phyloP scores from a whole-genome alignment of 805 yeast genomes.

The Ogataea polymorpha region DNA sequence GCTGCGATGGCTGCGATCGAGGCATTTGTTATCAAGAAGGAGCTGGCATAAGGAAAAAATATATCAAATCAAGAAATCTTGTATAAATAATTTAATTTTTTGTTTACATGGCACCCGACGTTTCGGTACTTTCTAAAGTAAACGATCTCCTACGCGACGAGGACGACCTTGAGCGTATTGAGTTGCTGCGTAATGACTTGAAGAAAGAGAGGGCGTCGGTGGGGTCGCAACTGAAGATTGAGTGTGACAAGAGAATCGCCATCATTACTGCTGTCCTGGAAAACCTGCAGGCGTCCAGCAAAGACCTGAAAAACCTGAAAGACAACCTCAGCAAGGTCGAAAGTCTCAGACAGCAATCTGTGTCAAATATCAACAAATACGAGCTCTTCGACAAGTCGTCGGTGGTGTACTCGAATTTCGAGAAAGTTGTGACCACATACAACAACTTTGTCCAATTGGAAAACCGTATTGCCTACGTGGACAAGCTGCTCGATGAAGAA shows the following conservation, averaged over 20 bases:
- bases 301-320: constrained; percentile 49
- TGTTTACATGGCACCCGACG: constrained; percentile 16
- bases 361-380: constrained; percentile 60
- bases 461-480: constrained; percentile 47
- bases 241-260: constrained; percentile 48
- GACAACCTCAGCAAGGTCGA: constrained; percentile 32
- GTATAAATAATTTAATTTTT: not conserved
- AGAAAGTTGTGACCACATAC: constrained; percentile 63
- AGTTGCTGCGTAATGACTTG: constrained; percentile 51
- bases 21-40: constrained; percentile 83
- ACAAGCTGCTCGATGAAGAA: constrained; percentile 49
- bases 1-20: constrained; percentile 95
- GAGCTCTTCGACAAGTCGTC: constrained; percentile 68
- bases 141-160: constrained; percentile 26
- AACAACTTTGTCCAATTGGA: constrained; percentile 58
- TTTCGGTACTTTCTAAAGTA: constrained; percentile 20
- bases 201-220: constrained; percentile 68
- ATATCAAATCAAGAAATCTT: not conserved
- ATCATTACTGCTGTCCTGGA: constrained; percentile 24
- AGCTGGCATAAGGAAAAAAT: constrained; percentile 30
- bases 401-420: constrained; percentile 65
- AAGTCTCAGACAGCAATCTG: constrained; percentile 42
- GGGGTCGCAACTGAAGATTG: constrained; percentile 70
- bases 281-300: constrained; percentile 31
- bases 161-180: constrained; percentile 53